Conservation (phyloP, 345 rosid species). For the Heritiera fomes region DNA sequence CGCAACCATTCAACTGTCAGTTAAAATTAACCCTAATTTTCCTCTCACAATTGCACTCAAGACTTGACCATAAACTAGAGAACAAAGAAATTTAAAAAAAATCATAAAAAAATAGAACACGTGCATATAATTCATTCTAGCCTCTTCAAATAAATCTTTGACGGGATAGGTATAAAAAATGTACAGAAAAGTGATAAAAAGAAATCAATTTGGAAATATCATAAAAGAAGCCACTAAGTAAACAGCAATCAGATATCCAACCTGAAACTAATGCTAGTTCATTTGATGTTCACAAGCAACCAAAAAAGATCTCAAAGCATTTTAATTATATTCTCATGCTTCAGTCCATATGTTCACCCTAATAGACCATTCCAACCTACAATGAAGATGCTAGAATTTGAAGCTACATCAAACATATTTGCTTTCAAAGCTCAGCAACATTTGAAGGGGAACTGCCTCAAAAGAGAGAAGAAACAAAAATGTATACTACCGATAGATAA, state of each 20-base stretch:
- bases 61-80: neutral
- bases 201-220: neutral
- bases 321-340: neutral
- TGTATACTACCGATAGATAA: neutral
- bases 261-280: neutral
- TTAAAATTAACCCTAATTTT: neutral
- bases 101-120: neutral
- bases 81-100: neutral
- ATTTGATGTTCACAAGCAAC: neutral
- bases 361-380: slow-evolving; percentile 49
- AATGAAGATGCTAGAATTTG: slow-evolving; percentile 43
- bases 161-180: neutral
- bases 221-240: neutral
- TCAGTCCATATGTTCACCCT: slow-evolving; percentile 45
- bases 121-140: neutral
- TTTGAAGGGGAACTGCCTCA: slow-evolving; percentile 66
- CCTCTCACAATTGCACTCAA: neutral
- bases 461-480: slow-evolving; percentile 14
- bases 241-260: slow-evolving; percentile 1
- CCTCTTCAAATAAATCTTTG: neutral
- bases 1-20: neutral
- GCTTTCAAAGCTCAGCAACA: slow-evolving; percentile 60
- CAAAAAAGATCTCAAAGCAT: neutral
- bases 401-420: slow-evolving; percentile 66
- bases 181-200: neutral